Conservation (phyloP, 306 rosid genomes). For the Dicorynia guianensis region DNA sequence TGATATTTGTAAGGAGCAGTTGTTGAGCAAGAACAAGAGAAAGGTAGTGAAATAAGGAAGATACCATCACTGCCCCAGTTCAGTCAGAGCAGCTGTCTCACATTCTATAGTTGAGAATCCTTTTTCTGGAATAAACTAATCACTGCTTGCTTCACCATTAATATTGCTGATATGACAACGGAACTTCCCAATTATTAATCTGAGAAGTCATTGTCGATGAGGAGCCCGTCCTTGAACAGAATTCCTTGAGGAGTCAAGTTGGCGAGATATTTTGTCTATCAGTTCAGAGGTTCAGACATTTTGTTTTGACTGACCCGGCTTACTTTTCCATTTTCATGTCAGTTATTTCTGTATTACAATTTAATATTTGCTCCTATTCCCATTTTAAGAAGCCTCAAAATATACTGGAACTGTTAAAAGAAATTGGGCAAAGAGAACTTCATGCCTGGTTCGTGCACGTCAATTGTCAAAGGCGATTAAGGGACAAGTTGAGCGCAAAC, state of each 20-base stretch:
- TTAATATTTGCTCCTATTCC: neutral
- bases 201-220: neutral
- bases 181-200: conserved; percentile 7
- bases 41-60: conserved; percentile 18
- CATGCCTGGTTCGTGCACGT: too few species aligned
- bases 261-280: conserved; percentile 13
- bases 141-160: neutral
- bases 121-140: neutral
- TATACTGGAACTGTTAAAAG: neutral
- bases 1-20: conserved; percentile 11
- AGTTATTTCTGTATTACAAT: neutral
- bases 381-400: conserved; percentile 2
- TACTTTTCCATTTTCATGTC: conserved; percentile 8
- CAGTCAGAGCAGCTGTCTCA: conserved; percentile 7
- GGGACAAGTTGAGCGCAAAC: too few species aligned
- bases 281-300: conserved; percentile 21
- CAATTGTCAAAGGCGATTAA: too few species aligned
- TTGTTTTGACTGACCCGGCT: conserved; percentile 1
- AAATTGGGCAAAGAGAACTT: neutral
- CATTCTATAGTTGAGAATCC: conserved; percentile 3
- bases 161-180: neutral
- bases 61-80: conserved; percentile 19
- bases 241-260: neutral
- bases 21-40: conserved; percentile 5
- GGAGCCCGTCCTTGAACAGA: conserved; percentile 25